A percentile compares a stretch with the other conserved stretches of the same genome.
Evolutionary conservation across 164 flowering plant species (phyloP).

Genomic region (Sextonia rubra): DNA sequence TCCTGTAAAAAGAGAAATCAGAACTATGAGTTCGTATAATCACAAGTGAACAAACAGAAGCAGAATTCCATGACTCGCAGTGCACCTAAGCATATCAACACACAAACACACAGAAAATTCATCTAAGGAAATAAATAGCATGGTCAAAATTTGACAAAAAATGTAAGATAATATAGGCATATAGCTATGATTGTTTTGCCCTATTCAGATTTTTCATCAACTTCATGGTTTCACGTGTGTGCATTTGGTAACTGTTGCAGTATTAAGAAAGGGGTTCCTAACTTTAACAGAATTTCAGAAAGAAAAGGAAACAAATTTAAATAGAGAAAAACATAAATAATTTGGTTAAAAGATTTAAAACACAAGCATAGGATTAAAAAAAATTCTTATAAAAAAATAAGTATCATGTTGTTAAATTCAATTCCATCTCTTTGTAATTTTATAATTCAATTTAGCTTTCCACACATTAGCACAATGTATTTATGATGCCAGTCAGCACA

Average conservation of each 20-base stretch:
- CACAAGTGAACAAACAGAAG: background rate
- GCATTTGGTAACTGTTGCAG: background rate
- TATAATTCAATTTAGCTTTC: background rate
- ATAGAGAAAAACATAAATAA: no score
- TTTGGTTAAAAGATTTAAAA: background rate
- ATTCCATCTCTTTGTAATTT: background rate
- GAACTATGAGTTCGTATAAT: background rate
- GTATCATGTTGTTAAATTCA: background rate
- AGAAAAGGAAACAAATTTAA: background rate
- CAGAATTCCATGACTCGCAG: background rate
- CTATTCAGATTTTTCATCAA: background rate
- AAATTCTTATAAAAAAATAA: no score
- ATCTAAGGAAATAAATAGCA: background rate
- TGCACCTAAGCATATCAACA: background rate
- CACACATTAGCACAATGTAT: background rate
- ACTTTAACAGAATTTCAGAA: background rate
- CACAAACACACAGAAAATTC: background rate
- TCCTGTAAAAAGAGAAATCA: slow-evolving; percentile 34
- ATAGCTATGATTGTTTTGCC: no score
- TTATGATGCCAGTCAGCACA: background rate
- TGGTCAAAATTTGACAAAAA: background rate
- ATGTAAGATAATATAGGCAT: background rate
- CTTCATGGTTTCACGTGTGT: background rate
- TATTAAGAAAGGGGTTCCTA: no score
- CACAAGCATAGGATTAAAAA: no score